Base-by-base conservation (phyloP, 2,329 filamentous ascomycete species). In the Cytospora leucostoma region DNA sequence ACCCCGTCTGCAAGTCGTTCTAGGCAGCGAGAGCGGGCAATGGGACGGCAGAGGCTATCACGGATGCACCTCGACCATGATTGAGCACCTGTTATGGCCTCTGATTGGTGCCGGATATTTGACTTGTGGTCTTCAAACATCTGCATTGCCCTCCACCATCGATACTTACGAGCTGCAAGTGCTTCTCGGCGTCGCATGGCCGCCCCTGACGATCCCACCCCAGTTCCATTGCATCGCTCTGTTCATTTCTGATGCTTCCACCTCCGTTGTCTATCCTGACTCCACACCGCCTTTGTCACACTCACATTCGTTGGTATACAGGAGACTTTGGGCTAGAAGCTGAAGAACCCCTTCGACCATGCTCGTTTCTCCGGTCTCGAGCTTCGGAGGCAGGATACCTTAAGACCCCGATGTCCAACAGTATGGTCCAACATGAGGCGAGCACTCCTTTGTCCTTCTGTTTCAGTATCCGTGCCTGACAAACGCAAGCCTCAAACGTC, bases 151-250 rank as follows among this genome's bases (percentile, higher is more conserved):
- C 40, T 32, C 49, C 58, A 50, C 32, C n/a, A 10, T 55, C 34
- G 17, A n/a, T 21, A 37, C 19, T 54, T 21, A 33, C 15, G 35
- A 27, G 27, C 49, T 59, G 56, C 51, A 52, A 50, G 56, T 21
- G 37, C 27, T 34, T 44, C 57, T 37, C 52, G 37, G 34, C 56
- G 54, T 59, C 52, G 50, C 55, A 56, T 59, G 59, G 40, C 37
- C 33, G 56, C 59, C 59, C 63, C 59, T 65, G 59, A 40, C 50
- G 34, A 61, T 63, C 56, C 59, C 56, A 52, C 47, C 59, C 21
- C 55, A 63, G 59, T 27, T 49, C 56, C 59, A 65, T 51, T 59
- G 56, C 56, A 50, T 59, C 51, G 40, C 44, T 49, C 37, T 57
- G 49, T 34, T 47, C 44, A n/a, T 27, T 37, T 54, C 50, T 32